Conservation (phyloP, 441 rosid genomes). For the Adansonia rubrostipa region DNA sequence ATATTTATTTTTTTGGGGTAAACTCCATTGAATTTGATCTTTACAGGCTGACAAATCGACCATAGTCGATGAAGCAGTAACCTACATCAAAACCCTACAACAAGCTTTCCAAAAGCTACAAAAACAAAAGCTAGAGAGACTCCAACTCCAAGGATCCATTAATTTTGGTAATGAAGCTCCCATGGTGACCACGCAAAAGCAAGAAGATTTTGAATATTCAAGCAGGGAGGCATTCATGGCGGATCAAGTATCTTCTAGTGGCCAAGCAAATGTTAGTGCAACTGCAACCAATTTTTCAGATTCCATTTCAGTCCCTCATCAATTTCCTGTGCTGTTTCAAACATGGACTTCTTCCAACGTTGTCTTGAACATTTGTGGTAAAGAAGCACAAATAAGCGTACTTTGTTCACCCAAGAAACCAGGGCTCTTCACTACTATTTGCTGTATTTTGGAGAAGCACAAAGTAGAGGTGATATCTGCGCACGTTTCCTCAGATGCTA, state of each 20-base stretch:
- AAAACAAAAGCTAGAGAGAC: slow-evolving; percentile 57
- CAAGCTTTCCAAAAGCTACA: slow-evolving; percentile 56
- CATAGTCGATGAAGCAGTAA: slow-evolving; percentile 80
- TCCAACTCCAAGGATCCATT: slow-evolving; percentile 43
- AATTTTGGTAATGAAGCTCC: slow-evolving; percentile 36
- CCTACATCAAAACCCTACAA: slow-evolving; percentile 56
- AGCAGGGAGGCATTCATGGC: slow-evolving; percentile 60
- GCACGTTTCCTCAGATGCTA: slow-evolving; percentile 52
- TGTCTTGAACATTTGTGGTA: slow-evolving; percentile 65
- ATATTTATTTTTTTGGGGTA: background rate
- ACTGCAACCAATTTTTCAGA: slow-evolving; percentile 22
- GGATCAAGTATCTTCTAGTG: slow-evolving; percentile 46
- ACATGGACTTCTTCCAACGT: slow-evolving; percentile 78
- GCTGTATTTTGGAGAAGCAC: slow-evolving; percentile 68
- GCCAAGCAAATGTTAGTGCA: slow-evolving; percentile 2
- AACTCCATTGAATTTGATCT: background rate
- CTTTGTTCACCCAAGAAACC: slow-evolving; percentile 53
- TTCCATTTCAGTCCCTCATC: slow-evolving; percentile 30
- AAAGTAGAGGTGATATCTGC: slow-evolving; percentile 64
- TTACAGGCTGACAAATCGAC: slow-evolving; percentile 80
- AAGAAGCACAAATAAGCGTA: slow-evolving; percentile 62
- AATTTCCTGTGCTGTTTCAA: slow-evolving; percentile 46
- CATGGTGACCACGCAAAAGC: slow-evolving; percentile 30
- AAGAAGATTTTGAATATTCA: slow-evolving; percentile 33
- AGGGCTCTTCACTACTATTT: slow-evolving; percentile 55